These are phyloP conservation scores for Arabidopsis hybrid DNA, from an alignment of 441 rosid species.

Conservation along the genomic window DNA sequence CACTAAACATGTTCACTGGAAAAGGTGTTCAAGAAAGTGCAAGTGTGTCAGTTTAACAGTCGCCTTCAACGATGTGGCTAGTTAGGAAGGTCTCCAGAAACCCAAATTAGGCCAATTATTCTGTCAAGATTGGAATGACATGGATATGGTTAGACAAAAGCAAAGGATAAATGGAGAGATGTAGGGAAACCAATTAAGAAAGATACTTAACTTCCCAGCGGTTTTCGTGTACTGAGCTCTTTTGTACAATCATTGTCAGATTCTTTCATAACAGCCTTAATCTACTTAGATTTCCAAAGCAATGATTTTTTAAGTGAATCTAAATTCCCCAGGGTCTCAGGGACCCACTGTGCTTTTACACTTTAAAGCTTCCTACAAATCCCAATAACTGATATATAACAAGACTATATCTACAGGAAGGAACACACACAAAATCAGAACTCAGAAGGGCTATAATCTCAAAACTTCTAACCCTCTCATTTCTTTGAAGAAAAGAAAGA, in stretches of 20 bases:
- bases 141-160: slow-evolving; percentile 32
- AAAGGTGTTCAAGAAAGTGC: slow-evolving; percentile 17
- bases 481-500: slow-evolving; percentile 52
- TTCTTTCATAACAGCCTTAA: slow-evolving; percentile 80
- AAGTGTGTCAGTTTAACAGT: slow-evolving; percentile 14
- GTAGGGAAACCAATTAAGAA: slow-evolving; percentile 55
- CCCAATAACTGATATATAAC: slow-evolving; percentile 65
- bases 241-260: slow-evolving; percentile 74
- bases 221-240: slow-evolving; percentile 52
- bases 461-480: slow-evolving; percentile 50
- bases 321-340: slow-evolving; percentile 55
- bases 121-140: slow-evolving; percentile 31
- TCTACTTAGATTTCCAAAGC: slow-evolving; percentile 60
- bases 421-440: slow-evolving; percentile 49
- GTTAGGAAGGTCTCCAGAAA: slow-evolving; percentile 6
- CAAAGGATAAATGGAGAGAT: slow-evolving; percentile 51
- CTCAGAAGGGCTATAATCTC: slow-evolving; percentile 49
- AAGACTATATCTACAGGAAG: slow-evolving; percentile 66
- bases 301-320: slow-evolving; percentile 67
- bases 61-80: slow-evolving; percentile 5
- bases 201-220: slow-evolving; percentile 83
- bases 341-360: slow-evolving; percentile 75
- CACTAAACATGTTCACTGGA: slow-evolving; percentile 19
- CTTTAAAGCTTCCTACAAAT: slow-evolving; percentile 69
- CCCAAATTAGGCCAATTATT: not conserved